Evolutionary conservation across 176 grass and related monocot species (phyloP).

Genomic region (Carex pumila): DNA sequence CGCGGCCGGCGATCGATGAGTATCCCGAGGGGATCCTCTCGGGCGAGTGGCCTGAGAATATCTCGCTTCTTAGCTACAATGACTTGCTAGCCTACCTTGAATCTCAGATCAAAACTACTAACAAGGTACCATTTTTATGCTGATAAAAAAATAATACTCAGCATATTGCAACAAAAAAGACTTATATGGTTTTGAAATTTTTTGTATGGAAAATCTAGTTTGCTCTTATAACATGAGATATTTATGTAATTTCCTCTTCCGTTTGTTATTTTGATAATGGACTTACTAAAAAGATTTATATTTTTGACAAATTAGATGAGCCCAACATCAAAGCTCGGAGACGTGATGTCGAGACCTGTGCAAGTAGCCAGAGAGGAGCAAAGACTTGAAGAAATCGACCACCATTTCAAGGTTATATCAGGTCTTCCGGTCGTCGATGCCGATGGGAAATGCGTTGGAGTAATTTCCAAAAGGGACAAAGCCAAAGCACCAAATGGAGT

Average conservation of each 20-base stretch:
- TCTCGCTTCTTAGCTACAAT: constrained; percentile 55
- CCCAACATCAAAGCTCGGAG: constrained; percentile 35
- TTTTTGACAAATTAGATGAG: constrained; percentile 29
- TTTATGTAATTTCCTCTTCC: neutral
- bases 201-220: neutral
- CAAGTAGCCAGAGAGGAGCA: constrained; percentile 36
- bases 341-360: constrained; percentile 61
- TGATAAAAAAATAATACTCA: no score
- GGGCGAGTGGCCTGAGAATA: constrained; percentile 60
- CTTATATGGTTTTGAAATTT: neutral
- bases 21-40: constrained; percentile 71
- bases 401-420: constrained; percentile 41
- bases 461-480: constrained; percentile 65
- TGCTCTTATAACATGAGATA: no score
- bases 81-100: constrained; percentile 72
- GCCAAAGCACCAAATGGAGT: constrained; percentile 50
- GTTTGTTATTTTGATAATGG: neutral
- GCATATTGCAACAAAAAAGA: neutral
- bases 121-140: constrained; percentile 20
- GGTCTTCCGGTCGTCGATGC: constrained; percentile 55
- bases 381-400: constrained; percentile 42
- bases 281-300: neutral
- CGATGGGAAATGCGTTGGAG: constrained; percentile 49
- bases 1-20: constrained; percentile 55
- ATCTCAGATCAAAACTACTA: constrained; percentile 46